phyloP scores from a whole-genome alignment of 108 stramenopile genomes.

The Epithemia pelagica region DNA sequence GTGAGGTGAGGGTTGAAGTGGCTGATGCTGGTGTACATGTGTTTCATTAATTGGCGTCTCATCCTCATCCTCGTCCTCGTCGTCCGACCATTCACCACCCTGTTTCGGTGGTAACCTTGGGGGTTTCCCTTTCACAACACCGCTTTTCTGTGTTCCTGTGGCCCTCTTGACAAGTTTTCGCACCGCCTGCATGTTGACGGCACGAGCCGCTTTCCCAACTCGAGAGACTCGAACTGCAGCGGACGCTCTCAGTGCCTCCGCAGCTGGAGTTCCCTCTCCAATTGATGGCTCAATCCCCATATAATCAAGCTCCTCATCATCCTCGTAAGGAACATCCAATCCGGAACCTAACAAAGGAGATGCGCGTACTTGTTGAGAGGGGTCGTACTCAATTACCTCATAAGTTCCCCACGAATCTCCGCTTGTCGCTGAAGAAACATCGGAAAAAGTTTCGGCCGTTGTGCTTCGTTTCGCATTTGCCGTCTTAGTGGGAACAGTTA shows the following conservation, averaged over 20 bases:
- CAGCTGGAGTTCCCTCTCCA: slow-evolving; percentile 73
- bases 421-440: background rate
- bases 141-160: slow-evolving; percentile 32
- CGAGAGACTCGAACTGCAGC: slow-evolving; percentile 56
- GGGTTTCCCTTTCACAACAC: slow-evolving; percentile 59
- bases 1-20: slow-evolving; percentile 2
- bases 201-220: slow-evolving; percentile 60
- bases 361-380: background rate
- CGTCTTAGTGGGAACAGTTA: background rate
- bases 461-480: background rate
- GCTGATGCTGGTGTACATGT: background rate
- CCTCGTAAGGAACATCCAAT: background rate
- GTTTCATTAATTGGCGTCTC: background rate
- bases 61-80: slow-evolving; percentile 5
- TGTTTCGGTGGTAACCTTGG: slow-evolving; percentile 42
- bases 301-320: background rate
- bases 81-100: background rate
- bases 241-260: slow-evolving; percentile 70
- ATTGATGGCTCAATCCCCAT: slow-evolving; percentile 32
- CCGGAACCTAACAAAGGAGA: background rate
- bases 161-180: slow-evolving; percentile 57
- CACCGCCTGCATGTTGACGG: slow-evolving; percentile 49
- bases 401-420: slow-evolving; percentile 2
- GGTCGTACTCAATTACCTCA: slow-evolving; percentile 10
- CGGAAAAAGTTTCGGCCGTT: background rate